Percentiles rank a stretch among this genome's conserved stretches.
Evolutionary conservation across 73 alveolate genomes (phyloP).

Genomic region (Tetrahymena borealis): DNA sequence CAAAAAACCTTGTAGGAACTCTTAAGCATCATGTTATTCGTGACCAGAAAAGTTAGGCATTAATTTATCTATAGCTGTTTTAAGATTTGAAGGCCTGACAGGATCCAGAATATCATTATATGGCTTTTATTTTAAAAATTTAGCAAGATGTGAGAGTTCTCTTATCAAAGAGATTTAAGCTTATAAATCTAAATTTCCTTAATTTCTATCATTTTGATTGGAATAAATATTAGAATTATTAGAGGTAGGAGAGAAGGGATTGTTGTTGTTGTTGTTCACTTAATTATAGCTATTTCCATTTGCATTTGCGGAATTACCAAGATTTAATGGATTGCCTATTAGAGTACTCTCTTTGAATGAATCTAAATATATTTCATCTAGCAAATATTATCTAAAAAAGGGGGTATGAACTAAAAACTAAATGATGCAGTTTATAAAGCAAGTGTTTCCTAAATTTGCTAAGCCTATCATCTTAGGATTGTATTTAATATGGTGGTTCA

Average conservation of each 20-base stretch:
- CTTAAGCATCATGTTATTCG: conserved; percentile 54
- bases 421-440: conserved; percentile 64
- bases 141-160: conserved; percentile 19
- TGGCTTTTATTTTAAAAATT: not conserved
- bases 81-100: conserved; percentile 18
- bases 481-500: not conserved
- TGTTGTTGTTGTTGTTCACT: not conserved
- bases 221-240: not conserved
- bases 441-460: conserved; percentile 70
- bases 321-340: not conserved
- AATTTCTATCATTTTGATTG: not conserved
- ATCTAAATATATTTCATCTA: conserved; percentile 1
- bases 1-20: conserved; percentile 29
- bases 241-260: not conserved
- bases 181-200: conserved; percentile 9
- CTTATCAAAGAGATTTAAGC: conserved; percentile 29
- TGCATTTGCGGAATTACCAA: not conserved
- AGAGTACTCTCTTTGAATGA: not conserved
- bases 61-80: conserved; percentile 27
- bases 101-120: not conserved
- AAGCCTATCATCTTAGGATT: conserved; percentile 47
- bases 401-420: conserved; percentile 71
- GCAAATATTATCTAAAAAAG: conserved; percentile 28
- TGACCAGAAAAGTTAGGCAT: conserved; percentile 48
- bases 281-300: not conserved